Conservation (phyloP, 2,329 filamentous ascomycete genomes). For the Fusarium domesticum region DNA sequence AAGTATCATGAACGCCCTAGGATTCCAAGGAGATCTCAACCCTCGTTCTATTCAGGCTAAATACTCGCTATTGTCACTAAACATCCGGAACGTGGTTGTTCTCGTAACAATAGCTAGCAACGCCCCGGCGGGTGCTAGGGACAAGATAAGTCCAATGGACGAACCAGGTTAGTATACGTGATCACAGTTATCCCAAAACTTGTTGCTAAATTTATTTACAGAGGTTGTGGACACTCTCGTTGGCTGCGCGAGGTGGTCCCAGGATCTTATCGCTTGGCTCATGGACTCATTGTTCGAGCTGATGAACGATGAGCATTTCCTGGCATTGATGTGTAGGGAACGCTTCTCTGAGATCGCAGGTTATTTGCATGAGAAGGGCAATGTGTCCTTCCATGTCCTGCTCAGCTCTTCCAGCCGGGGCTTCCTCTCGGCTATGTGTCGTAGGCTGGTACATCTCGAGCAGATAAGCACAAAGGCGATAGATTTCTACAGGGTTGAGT, state of each 20-base stretch:
- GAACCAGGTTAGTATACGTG: conserved; percentile 47
- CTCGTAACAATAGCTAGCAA: conserved; percentile 63
- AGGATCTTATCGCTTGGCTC: conserved; percentile 66
- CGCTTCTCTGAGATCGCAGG: conserved; percentile 48
- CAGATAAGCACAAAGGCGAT: conserved; percentile 47
- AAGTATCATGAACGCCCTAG: conserved; percentile 75
- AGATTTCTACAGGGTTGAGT: conserved; percentile 48
- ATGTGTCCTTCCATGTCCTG: conserved; percentile 60
- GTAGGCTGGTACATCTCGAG: conserved; percentile 59
- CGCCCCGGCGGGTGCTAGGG: conserved; percentile 51
- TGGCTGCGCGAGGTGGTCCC: conserved; percentile 74
- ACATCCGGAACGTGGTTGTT: conserved; percentile 69
- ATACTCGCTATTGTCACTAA: conserved; percentile 70
- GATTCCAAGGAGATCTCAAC: conserved; percentile 62
- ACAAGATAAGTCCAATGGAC: conserved; percentile 57
- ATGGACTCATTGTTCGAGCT: conserved; percentile 58
- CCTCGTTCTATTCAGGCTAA: conserved; percentile 67
- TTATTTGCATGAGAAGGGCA: conserved; percentile 53
- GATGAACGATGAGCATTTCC: conserved; percentile 50
- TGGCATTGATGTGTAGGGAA: conserved; percentile 46
- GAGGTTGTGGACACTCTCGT: conserved; percentile 71
- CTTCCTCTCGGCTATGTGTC: conserved; percentile 67
- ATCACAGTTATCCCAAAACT: not conserved
- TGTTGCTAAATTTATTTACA: conserved; percentile 27
- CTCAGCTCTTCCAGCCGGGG: conserved; percentile 72